Evolutionary conservation across 495 filamentous ascomycete species (phyloP).

Genomic region (Penicillium antarcticum): DNA sequence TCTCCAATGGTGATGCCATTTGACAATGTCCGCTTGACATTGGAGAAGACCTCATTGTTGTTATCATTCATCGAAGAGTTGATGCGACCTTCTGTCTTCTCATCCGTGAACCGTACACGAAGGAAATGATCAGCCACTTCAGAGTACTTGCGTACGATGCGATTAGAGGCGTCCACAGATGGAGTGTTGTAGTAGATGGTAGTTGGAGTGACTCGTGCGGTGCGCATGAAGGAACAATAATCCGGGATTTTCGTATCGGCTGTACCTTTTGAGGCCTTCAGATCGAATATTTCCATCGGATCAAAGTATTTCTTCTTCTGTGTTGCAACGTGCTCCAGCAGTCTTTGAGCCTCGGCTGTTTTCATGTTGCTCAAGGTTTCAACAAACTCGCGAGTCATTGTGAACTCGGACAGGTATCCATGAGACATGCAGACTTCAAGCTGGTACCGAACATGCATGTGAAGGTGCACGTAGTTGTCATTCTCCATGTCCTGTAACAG

Average conservation of each 20-base stretch:
- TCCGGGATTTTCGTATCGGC: slow-evolving; percentile 55
- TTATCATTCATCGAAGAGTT: slow-evolving; percentile 48
- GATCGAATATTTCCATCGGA: slow-evolving; percentile 72
- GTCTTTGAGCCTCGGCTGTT: slow-evolving; percentile 40
- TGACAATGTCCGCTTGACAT: slow-evolving; percentile 65
- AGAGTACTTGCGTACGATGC: slow-evolving; percentile 71
- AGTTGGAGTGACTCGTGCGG: slow-evolving; percentile 78
- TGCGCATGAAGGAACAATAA: slow-evolving; percentile 72
- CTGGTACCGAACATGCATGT: slow-evolving; percentile 80
- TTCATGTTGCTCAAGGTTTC: slow-evolving; percentile 52
- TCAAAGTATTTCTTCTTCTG: slow-evolving; percentile 58
- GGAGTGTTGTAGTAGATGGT: slow-evolving; percentile 76
- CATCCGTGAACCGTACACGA: slow-evolving; percentile 89
- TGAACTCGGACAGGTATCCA: slow-evolving; percentile 74
- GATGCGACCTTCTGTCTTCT: slow-evolving; percentile 62
- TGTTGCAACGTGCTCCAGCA: slow-evolving; percentile 64
- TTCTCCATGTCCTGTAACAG: slow-evolving; percentile 32
- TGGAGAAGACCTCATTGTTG: slow-evolving; percentile 70
- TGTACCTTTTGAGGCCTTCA: slow-evolving; percentile 39
- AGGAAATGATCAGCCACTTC: slow-evolving; percentile 76
- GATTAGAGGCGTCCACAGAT: slow-evolving; percentile 80
- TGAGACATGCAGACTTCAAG: slow-evolving; percentile 88
- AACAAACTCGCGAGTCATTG: slow-evolving; percentile 64
- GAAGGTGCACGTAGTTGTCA: slow-evolving; percentile 45
- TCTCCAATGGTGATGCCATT: slow-evolving; percentile 81